Evolutionary conservation across 148 eudicot species (phyloP).

Genomic region (Vaccinium corymbosum): DNA sequence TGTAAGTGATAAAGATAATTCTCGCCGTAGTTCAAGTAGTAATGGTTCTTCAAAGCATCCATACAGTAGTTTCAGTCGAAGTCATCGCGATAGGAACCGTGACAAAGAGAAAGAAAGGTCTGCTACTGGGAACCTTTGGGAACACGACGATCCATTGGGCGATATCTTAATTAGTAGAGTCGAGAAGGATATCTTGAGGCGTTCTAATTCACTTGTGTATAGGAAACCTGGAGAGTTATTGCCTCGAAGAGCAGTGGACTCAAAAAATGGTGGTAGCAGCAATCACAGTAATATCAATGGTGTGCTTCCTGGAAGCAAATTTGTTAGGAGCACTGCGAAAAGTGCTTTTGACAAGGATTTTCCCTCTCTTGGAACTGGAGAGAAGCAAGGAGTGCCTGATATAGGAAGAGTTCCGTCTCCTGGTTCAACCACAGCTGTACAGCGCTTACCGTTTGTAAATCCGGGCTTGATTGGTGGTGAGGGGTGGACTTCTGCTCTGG

Average conservation of each 20-base stretch:
- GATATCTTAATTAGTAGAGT: slow-evolving; percentile 40
- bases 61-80: slow-evolving; percentile 63
- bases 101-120: slow-evolving; percentile 64
- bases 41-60: slow-evolving; percentile 72
- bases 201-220: slow-evolving; percentile 60
- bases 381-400: slow-evolving; percentile 56
- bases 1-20: slow-evolving; percentile 43
- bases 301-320: slow-evolving; percentile 30
- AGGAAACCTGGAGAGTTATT: slow-evolving; percentile 48
- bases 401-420: slow-evolving; percentile 68
- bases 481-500: slow-evolving; percentile 86
- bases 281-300: slow-evolving; percentile 36
- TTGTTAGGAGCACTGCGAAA: slow-evolving; percentile 37
- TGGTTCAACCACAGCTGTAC: slow-evolving; percentile 57
- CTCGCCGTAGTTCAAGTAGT: slow-evolving; percentile 55
- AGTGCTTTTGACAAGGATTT: slow-evolving; percentile 73
- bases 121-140: slow-evolving; percentile 50
- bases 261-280: slow-evolving; percentile 28
- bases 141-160: slow-evolving; percentile 58
- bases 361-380: slow-evolving; percentile 67
- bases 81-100: slow-evolving; percentile 45
- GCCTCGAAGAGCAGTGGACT: slow-evolving; percentile 33
- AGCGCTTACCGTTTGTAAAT: slow-evolving; percentile 55
- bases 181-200: slow-evolving; percentile 54
- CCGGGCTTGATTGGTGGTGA: slow-evolving; percentile 59